Evolutionary conservation across 306 rosid genomes (phyloP), one percentile per base, ranked within the genome.

Genomic region (Vigna unguiculata): DNA sequence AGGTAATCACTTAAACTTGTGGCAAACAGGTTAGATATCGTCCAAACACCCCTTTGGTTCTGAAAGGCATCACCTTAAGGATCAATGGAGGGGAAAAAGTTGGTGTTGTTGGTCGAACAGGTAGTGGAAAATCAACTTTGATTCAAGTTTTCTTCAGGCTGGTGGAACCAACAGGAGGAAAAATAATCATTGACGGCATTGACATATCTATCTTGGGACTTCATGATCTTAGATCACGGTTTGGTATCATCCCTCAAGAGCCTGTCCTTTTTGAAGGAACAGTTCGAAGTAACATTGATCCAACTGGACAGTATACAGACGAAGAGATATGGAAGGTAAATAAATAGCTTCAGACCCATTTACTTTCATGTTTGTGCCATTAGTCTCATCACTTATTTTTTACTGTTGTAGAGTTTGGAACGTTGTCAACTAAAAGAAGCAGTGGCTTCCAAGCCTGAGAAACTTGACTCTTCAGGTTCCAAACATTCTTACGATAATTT

Each of bases 241-340:
- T 95, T 3, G 96, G 99, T 22, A 95, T 92, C 85, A 95, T 95
- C 77, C 99, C 99, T 70, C 99, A 95, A 80, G 99, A 95, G 68
- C 99, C 99, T 72, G 97, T 95, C 19, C 99, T 95, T 75, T 95
- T 95, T 25, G 97, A 95, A 84, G 99, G 99, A 62, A 95, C 99
- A 0, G 92, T 95, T 5, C 83, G 97, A 82, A 90, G 86, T 87
- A 95, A 95, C 80, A 80, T 95, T 28, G 99, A 95, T 77, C 99
- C 99, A 74, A 75, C 85, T 24, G 88, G 74, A 71, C 85, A 52
- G 30, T 82, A 95, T 43, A 78, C 97, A 3, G 99, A 95, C 73
- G 99, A 95, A 45, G 93, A 92, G 32, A 92, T 95, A 71, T 95
- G 99, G 99, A 87, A 89, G 99, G 99, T 95, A 63, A 75, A 36